These are phyloP conservation scores for Ceriops decandra DNA, from an alignment of 345 rosid genomes.

Conservation along the genomic window DNA sequence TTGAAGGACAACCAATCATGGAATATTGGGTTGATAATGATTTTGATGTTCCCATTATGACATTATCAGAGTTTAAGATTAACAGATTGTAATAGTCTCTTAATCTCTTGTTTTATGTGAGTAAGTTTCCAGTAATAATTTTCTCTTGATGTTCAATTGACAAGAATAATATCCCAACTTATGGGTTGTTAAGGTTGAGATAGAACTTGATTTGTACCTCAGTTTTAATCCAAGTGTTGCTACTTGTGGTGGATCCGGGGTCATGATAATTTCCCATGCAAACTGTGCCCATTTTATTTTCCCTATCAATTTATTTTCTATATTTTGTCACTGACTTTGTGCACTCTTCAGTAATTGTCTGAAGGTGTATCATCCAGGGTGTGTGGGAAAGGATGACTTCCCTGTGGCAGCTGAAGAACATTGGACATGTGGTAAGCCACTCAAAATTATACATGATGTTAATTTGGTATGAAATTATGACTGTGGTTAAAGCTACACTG, in stretches of 20 bases:
- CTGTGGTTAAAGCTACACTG: neutral
- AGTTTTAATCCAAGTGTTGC: neutral
- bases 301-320: neutral
- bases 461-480: neutral
- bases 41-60: too few species aligned
- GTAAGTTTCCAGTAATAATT: neutral
- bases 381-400: slow-evolving; percentile 16
- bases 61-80: too few species aligned
- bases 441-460: neutral
- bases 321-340: neutral
- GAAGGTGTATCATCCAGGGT: slow-evolving; percentile 26
- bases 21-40: too few species aligned
- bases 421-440: slow-evolving; percentile 28
- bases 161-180: neutral
- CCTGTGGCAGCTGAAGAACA: slow-evolving; percentile 1
- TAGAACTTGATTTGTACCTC: neutral
- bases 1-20: too few species aligned
- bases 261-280: neutral
- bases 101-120: too few species aligned
- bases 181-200: neutral
- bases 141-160: neutral
- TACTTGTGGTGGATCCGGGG: neutral
- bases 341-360: slow-evolving; percentile 20
- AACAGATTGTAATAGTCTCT: too few species aligned
- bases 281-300: neutral